phyloP scores from a whole-genome alignment of 148 eudicot genomes.

The Spergularia marina region DNA sequence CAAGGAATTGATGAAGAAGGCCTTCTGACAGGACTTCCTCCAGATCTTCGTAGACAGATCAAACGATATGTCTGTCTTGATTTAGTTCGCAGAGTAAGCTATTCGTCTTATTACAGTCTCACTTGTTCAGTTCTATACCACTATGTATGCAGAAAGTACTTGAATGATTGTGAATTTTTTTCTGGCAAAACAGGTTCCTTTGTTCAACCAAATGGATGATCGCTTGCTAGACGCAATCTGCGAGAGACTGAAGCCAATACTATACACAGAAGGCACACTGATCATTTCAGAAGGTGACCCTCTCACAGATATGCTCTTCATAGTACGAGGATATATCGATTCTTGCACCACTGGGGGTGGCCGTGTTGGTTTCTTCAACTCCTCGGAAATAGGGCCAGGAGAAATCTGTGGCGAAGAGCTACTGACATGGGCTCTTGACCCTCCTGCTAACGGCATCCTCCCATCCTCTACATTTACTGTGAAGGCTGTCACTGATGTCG shows the following conservation, averaged over 20 bases:
- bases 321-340: slow-evolving; percentile 26
- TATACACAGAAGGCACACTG: slow-evolving; percentile 17
- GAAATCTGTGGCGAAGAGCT: slow-evolving; percentile 27
- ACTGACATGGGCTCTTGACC: slow-evolving; percentile 25
- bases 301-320: slow-evolving; percentile 18
- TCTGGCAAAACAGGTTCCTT: slow-evolving; percentile 22
- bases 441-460: slow-evolving; percentile 7
- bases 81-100: slow-evolving; percentile 26
- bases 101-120: background rate
- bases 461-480: slow-evolving; percentile 24
- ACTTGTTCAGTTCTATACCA: too few species aligned
- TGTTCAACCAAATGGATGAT: slow-evolving; percentile 28
- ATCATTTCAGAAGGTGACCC: slow-evolving; percentile 26
- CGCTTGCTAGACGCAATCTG: slow-evolving; percentile 21
- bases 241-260: slow-evolving; percentile 23
- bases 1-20: slow-evolving; percentile 31
- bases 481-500: slow-evolving; percentile 23
- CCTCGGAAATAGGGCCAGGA: slow-evolving; percentile 15
- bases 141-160: too few species aligned
- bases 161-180: background rate
- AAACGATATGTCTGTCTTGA: slow-evolving; percentile 29
- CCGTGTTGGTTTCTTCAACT: slow-evolving; percentile 24
- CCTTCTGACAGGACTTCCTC: slow-evolving; percentile 23
- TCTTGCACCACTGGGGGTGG: slow-evolving; percentile 24
- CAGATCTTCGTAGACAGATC: slow-evolving; percentile 29